A percentile compares a stretch with the other conserved stretches of the same genome.
These are phyloP conservation scores for Arabidopsis suecica DNA, from an alignment of 345 rosid genomes.

Conservation along the genomic window DNA sequence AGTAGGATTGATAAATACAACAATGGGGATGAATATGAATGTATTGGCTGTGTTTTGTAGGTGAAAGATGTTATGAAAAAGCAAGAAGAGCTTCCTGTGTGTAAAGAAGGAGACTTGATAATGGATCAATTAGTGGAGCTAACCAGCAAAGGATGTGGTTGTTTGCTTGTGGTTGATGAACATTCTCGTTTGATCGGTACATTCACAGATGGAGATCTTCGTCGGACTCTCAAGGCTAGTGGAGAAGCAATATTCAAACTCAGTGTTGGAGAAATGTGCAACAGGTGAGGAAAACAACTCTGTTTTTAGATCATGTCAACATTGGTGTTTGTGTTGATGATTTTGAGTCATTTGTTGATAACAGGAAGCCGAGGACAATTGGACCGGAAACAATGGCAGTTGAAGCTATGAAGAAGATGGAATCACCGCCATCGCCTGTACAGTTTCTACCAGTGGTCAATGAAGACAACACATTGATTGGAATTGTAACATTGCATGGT, in stretches of 20 bases:
- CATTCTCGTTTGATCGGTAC: constrained; percentile 78
- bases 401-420: constrained; percentile 98
- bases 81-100: constrained; percentile 86
- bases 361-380: constrained; percentile 88
- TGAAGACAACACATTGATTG: constrained; percentile 69
- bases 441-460: constrained; percentile 87
- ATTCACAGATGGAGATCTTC: constrained; percentile 93
- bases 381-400: constrained; percentile 95
- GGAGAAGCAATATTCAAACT: constrained; percentile 93
- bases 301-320: constrained; percentile 1
- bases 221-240: constrained; percentile 87
- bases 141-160: constrained; percentile 93
- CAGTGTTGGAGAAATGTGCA: constrained; percentile 94
- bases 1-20: not conserved
- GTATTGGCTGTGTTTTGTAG: constrained; percentile 43
- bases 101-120: constrained; percentile 87
- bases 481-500: constrained; percentile 92
- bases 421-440: constrained; percentile 94
- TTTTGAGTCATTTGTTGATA: not conserved
- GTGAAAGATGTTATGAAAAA: constrained; percentile 94
- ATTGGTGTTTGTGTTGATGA: not conserved
- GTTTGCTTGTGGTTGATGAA: constrained; percentile 80
- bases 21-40: constrained; percentile 19
- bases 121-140: constrained; percentile 96
- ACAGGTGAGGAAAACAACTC: constrained; percentile 57